These are phyloP conservation scores for Aspergillus heteromorphus DNA, from an alignment of 495 filamentous ascomycete species.

Conservation along the genomic window DNA sequence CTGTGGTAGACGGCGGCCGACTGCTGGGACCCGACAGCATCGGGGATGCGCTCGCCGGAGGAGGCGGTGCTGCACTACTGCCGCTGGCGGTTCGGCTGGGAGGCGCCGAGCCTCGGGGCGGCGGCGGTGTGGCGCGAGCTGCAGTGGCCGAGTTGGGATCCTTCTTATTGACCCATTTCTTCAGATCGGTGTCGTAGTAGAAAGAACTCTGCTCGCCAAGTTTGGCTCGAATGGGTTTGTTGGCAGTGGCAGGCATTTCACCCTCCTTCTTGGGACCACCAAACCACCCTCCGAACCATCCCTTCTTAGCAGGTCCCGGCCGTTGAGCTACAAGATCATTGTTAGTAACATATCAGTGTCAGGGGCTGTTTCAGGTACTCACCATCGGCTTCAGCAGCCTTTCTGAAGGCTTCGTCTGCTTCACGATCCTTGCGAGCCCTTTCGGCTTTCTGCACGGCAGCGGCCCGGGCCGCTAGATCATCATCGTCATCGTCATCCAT, in stretches of 20 bases:
- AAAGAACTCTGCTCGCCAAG: slow-evolving; percentile 91
- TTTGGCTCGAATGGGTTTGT: slow-evolving; percentile 81
- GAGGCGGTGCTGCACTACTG: slow-evolving; percentile 34
- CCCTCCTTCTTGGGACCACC: slow-evolving; percentile 61
- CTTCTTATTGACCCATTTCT: slow-evolving; percentile 99
- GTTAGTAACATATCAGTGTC: slow-evolving; percentile 15
- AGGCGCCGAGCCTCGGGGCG: slow-evolving; percentile 44
- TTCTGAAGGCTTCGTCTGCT: slow-evolving; percentile 72
- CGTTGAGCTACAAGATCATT: slow-evolving; percentile 34
- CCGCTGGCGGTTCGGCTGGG: slow-evolving; percentile 35
- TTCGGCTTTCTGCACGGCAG: slow-evolving; percentile 48
- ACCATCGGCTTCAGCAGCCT: slow-evolving; percentile 83
- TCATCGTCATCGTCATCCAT: slow-evolving; percentile 66
- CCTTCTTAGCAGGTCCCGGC: slow-evolving; percentile 53
- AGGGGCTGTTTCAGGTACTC: slow-evolving; percentile 17
- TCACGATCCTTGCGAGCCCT: slow-evolving; percentile 47
- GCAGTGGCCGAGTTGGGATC: slow-evolving; percentile 43
- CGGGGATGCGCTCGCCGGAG: slow-evolving; percentile 19
- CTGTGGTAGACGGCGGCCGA: slow-evolving; percentile 37
- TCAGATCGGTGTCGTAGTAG: slow-evolving; percentile 87
- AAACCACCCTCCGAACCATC: slow-evolving; percentile 88
- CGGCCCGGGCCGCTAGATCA: slow-evolving; percentile 42
- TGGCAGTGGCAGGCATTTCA: slow-evolving; percentile 45
- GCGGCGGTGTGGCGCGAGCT: slow-evolving; percentile 49
- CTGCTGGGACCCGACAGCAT: slow-evolving; percentile 27